A percentile compares a stretch with the other conserved stretches of the same genome.
Evolutionary conservation across 768 basidiomycete genomes (phyloP).

Genomic region (Boletus reticuloceps): DNA sequence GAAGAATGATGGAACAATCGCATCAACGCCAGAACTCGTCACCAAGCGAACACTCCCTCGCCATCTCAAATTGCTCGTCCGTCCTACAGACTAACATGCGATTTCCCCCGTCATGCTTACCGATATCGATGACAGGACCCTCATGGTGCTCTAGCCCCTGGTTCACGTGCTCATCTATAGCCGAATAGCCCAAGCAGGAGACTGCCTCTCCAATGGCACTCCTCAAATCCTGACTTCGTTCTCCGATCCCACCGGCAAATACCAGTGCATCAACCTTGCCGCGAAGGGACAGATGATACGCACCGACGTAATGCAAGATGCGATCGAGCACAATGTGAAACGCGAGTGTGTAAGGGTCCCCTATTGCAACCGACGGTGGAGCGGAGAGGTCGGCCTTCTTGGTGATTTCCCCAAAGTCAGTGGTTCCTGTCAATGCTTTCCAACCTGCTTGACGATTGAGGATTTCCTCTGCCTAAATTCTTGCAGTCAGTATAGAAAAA

Average conservation of each 20-base stretch:
- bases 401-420: conserved; percentile 76
- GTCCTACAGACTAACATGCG: conserved; percentile 61
- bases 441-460: conserved; percentile 77
- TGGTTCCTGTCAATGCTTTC: conserved; percentile 74
- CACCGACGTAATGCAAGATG: conserved; percentile 66
- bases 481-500: not conserved
- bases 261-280: conserved; percentile 74
- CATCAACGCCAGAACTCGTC: conserved; percentile 17
- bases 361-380: conserved; percentile 19
- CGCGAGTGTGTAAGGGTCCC: conserved; percentile 53
- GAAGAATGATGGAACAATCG: too few species aligned
- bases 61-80: conserved; percentile 60
- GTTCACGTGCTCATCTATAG: conserved; percentile 50
- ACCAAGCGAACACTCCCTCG: conserved; percentile 35
- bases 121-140: conserved; percentile 49
- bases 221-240: conserved; percentile 63
- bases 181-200: conserved; percentile 58
- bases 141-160: conserved; percentile 32
- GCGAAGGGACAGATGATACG: conserved; percentile 72
- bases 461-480: conserved; percentile 61
- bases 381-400: conserved; percentile 33
- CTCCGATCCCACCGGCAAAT: conserved; percentile 88
- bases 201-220: conserved; percentile 52
- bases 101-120: conserved; percentile 26
- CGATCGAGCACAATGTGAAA: conserved; percentile 81